Evolutionary conservation across 441 rosid genomes (phyloP), one percentile per base, ranked within the genome.

Genomic region (Syzygium syzygioides): DNA sequence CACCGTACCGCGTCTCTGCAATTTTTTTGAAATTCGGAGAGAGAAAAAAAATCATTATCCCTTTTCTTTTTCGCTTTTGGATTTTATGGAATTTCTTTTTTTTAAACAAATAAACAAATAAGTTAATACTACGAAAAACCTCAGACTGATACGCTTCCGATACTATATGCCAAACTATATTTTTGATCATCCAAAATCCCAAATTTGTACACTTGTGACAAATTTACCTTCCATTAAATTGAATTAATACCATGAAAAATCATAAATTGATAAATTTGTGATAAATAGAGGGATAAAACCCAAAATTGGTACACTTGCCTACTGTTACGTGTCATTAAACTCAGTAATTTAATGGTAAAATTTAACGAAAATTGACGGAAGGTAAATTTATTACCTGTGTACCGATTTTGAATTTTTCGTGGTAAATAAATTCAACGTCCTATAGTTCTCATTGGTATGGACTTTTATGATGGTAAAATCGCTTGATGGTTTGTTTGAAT

Each of bases 101-200:
- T 23, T 71, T 28, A 20, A 71, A 71, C 5, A 71, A 20, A 71
- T 34, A 19, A 19, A 71, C 5, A 71, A 20, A 7, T 45, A 45
- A 9, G 48, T 45, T 45, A 45, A 45, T 7, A 45, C 9, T 9
- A 45, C 48, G 48, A 45, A 45, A 45, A 45, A 45, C 0, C 48
- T 45, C 2, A 1, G 0, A 45, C 2, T 7, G 2, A 2, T 45
- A 7, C 48, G 48, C 48, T 45, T 45, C 9, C 7, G 48, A 7
- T 7, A 45, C 0, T 45, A 45, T 45, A 45, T 45, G 48, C 48
- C 48, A 45, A 45, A 45, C 48, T 45, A 45, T 7, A 45, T 45
- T 45, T 45, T 7, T 45, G 0, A 45, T 7, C 48, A 45, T 0
- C 48, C 0, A 45, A 45, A 45, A 45, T 2, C 9, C 2, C 9